Evolutionary conservation across 2,329 filamentous ascomycete species (phyloP).

Genomic region (Ampelomyces quisqualis): DNA sequence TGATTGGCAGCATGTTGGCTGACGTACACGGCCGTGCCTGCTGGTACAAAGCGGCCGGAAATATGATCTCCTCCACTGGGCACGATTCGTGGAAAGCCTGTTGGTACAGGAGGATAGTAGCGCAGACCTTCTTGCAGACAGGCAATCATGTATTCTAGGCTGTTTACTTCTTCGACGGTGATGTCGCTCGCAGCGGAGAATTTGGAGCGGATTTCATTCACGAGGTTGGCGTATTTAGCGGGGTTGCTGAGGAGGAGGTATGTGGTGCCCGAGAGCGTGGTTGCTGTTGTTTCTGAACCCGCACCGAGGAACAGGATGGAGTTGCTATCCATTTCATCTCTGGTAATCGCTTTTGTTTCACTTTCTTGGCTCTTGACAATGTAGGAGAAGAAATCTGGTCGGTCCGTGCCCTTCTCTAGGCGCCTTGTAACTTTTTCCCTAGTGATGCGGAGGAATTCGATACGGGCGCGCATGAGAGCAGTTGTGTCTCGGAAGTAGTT

Average conservation of each 20-base stretch:
- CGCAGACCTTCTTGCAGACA: constrained; percentile 29
- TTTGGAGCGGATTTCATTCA: constrained; percentile 23
- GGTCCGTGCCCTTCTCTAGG: constrained; percentile 14
- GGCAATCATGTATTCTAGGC: constrained; percentile 32
- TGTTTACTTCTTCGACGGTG: constrained; percentile 27
- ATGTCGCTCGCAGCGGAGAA: constrained; percentile 25
- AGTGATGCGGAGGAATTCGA: constrained; percentile 18
- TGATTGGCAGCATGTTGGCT: constrained; percentile 37
- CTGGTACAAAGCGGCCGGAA: constrained; percentile 31
- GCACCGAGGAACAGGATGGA: constrained; percentile 42
- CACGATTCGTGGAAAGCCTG: constrained; percentile 32
- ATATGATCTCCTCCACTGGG: constrained; percentile 26
- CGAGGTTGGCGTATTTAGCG: constrained; percentile 18
- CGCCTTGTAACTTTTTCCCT: constrained; percentile 20
- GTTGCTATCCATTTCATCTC: constrained; percentile 41
- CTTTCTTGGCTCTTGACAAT: constrained; percentile 26
- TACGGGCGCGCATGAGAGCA: constrained; percentile 9
- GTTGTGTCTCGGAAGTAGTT: constrained; percentile 14
- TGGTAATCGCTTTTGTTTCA: constrained; percentile 16
- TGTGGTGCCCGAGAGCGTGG: constrained; percentile 46
- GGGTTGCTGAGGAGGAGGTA: constrained; percentile 43
- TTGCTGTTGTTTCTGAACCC: constrained; percentile 52
- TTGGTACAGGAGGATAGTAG: constrained; percentile 33
- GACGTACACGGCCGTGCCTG: constrained; percentile 28
- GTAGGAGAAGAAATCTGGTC: constrained; percentile 31